Base-by-base conservation (phyloP, 176 grass and related monocot species). In the Triticum urartu region DNA sequence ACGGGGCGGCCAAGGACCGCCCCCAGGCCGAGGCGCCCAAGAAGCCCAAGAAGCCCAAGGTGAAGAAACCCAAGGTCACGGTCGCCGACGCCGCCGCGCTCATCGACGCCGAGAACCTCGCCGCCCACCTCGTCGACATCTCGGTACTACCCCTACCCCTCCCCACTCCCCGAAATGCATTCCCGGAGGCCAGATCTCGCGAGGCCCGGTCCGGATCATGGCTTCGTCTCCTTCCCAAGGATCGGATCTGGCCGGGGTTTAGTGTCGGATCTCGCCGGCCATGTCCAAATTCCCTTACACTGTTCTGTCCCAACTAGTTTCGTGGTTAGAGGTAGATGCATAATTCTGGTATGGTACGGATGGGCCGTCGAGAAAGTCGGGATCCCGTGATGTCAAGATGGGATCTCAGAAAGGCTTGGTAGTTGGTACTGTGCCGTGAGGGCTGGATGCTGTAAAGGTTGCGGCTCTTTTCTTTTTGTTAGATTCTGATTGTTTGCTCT, bases 21-120 rank as follows among this genome's bases (percentile, higher is more conserved):
- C 72, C 80, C n/a, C 93, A 94, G 39, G 72, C 14, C 42, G 91
- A 87, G 52, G 94, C 84, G 77, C 36, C 20, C 15, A 97, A 99
- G 94, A 97, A 94, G 68, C 84, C 89, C 0, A 95, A 93, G 89
- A 95, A 95, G 79, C 97, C 94, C 0, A 99, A 99, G 91, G 88
- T 97, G 4, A 95, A 93, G 91, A 95, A 95, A 63, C 97, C 94
- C 2, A 99, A 99, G 91, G 88, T 97, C 3, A 93, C 92, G 1
- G 81, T 99, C 65, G 80, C 85, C 12, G 94, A 99, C 85, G 94
- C 97, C 0, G 97, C 97, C 35, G 89, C 83, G 2, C 69, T 74
- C 67, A 93, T 99, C 77, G 94, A 99, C 85, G 83, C 91, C 15
- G 89, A 81, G 60, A 83, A 85, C 90, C 97, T 99, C 14, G 87